These are phyloP conservation scores for Neolentinus lepideus DNA, from an alignment of 1,284 basidiomycete species.

Conservation along the genomic window DNA sequence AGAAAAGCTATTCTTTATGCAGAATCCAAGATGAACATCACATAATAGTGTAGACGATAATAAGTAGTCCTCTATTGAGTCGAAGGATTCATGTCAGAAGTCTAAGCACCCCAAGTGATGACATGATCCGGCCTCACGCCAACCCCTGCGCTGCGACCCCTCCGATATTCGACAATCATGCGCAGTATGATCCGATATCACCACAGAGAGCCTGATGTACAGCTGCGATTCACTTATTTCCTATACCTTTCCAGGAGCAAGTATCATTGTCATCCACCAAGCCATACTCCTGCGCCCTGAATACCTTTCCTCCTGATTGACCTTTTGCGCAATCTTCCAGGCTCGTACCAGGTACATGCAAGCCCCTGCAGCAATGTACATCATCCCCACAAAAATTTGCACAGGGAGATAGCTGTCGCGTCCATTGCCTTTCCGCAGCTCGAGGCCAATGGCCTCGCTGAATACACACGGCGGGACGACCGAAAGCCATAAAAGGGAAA, in stretches of 20 bases:
- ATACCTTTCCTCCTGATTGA: not conserved
- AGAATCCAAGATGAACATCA: too few relatives aligned
- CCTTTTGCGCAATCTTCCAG: not conserved
- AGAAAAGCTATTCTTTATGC: too few relatives aligned
- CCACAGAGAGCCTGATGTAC: not conserved
- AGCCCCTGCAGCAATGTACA: not conserved
- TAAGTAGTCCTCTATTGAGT: too few relatives aligned
- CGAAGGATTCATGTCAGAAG: too few relatives aligned
- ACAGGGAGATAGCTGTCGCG: not conserved
- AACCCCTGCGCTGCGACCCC: too few relatives aligned
- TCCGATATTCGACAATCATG: too few relatives aligned
- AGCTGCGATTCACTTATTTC: not conserved
- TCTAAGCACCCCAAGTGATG: too few relatives aligned
- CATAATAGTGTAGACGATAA: too few relatives aligned
- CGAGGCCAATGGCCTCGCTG: conserved; percentile 1
- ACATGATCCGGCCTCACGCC: too few relatives aligned
- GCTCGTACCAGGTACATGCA: not conserved
- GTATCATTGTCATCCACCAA: not conserved
- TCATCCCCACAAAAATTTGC: not conserved
- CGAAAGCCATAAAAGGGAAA: not conserved
- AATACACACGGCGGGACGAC: not conserved
- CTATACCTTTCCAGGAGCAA: not conserved
- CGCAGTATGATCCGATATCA: not conserved
- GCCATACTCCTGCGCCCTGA: not conserved
- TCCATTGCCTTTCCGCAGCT: not conserved